Conservation (phyloP, 2,329 filamentous ascomycete species). For the Colletotrichum tropicale region DNA sequence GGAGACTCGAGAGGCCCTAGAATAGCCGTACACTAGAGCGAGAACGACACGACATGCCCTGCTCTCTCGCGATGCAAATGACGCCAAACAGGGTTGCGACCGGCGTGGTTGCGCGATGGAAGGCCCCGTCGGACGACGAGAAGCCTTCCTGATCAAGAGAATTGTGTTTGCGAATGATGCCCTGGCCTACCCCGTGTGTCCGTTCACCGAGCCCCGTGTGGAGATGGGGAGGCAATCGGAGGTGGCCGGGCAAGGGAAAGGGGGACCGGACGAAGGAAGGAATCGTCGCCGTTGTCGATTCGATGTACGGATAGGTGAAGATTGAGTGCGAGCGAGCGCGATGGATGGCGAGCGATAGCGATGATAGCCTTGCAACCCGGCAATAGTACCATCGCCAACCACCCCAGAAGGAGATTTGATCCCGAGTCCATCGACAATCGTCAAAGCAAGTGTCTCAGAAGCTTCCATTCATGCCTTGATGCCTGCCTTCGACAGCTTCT, state of each 20-base stretch:
- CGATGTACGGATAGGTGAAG: neutral
- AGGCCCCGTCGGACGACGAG: neutral
- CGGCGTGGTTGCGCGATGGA: neutral
- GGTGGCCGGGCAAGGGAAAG: slow-evolving; percentile 1
- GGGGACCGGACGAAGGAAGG: neutral
- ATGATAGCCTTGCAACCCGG: neutral
- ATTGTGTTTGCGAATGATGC: neutral
- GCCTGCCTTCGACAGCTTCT: slow-evolving; percentile 5
- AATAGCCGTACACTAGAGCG: neutral
- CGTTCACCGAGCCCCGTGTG: neutral
- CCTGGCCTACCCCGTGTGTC: neutral
- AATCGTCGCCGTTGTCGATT: neutral
- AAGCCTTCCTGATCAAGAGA: neutral
- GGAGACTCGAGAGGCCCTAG: neutral
- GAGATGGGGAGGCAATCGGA: slow-evolving; percentile 1
- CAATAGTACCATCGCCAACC: neutral
- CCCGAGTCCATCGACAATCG: neutral
- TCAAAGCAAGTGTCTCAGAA: slow-evolving; percentile 18
- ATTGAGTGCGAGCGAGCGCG: neutral
- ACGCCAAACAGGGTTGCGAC: neutral
- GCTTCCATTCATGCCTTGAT: slow-evolving; percentile 17
- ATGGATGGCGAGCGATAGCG: neutral
- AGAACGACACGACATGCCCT: neutral
- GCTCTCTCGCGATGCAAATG: neutral
- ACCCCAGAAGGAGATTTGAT: neutral